Conservation (phyloP, 163 green algal species). For the Prototheca cutis region DNA sequence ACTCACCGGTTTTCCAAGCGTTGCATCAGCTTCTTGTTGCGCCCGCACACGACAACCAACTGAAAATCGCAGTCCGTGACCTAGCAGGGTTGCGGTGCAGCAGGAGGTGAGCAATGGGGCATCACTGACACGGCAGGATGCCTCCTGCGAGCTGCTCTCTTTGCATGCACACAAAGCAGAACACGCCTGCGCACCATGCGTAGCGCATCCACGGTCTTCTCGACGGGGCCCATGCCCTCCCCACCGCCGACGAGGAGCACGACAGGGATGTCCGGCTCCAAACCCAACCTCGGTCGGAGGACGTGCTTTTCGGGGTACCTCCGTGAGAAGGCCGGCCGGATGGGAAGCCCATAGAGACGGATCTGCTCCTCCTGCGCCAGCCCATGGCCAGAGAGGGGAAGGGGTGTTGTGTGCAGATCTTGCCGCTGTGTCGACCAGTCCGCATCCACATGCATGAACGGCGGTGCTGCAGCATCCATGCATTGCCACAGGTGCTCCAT, state of each 20-base stretch:
- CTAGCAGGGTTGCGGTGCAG: constrained; percentile 1
- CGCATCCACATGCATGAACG: constrained; percentile 31
- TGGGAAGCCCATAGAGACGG: constrained; percentile 72
- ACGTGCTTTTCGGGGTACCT: constrained; percentile 32
- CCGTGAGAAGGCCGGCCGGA: constrained; percentile 80
- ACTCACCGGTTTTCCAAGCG: no score
- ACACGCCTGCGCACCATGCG: constrained; percentile 14
- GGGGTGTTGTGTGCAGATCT: neutral
- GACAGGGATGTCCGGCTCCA: constrained; percentile 50
- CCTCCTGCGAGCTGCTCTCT: no score
- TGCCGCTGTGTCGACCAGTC: neutral
- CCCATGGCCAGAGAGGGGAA: constrained; percentile 3
- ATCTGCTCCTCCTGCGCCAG: constrained; percentile 22
- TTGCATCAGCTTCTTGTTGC: constrained; percentile 72
- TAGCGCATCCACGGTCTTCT: constrained; percentile 74
- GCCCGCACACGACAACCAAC: constrained; percentile 85
- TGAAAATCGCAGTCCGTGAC: constrained; percentile 40
- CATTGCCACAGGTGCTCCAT: neutral
- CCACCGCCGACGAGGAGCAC: constrained; percentile 87
- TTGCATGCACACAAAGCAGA: constrained; percentile 16
- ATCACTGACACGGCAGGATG: no score
- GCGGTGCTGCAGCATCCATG: constrained; percentile 38
- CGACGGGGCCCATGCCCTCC: constrained; percentile 93
- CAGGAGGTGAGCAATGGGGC: neutral
- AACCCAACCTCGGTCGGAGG: constrained; percentile 44